Evolutionary conservation across 1,284 basidiomycete species (phyloP).

Genomic region (Ganoderma boninense): DNA sequence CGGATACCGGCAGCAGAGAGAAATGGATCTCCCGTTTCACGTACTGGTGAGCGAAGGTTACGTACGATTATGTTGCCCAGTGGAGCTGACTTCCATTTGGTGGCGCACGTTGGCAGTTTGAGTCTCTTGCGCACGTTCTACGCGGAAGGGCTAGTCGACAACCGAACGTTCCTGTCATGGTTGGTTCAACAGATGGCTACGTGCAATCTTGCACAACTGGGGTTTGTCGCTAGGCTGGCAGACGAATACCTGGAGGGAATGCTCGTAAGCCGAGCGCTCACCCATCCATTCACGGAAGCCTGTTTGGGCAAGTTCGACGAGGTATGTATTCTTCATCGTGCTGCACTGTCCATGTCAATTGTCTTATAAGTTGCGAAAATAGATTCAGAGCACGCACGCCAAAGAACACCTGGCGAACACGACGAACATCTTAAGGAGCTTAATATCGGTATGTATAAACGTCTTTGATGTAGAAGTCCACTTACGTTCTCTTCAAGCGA

Average conservation of each 20-base stretch:
- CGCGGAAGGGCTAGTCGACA: slow-evolving; percentile 84
- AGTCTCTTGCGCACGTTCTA: slow-evolving; percentile 83
- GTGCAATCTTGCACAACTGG: slow-evolving; percentile 87
- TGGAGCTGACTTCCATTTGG: neutral
- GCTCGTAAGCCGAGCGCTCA: slow-evolving; percentile 68
- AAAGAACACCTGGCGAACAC: slow-evolving; percentile 65
- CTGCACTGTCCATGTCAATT: neutral
- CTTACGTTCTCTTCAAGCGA: slow-evolving; percentile 51
- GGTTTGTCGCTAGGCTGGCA: slow-evolving; percentile 80
- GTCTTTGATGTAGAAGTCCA: neutral
- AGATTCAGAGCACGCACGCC: slow-evolving; percentile 45
- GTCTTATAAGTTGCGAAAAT: neutral
- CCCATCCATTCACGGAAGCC: slow-evolving; percentile 72
- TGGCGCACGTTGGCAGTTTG: slow-evolving; percentile 54
- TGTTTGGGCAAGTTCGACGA: slow-evolving; percentile 75
- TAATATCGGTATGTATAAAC: slow-evolving; percentile 61
- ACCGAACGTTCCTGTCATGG: slow-evolving; percentile 84
- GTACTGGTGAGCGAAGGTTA: slow-evolving; percentile 65
- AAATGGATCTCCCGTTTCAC: slow-evolving; percentile 85
- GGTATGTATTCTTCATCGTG: slow-evolving; percentile 49
- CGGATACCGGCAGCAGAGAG: slow-evolving; percentile 73
- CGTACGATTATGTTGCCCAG: slow-evolving; percentile 6
- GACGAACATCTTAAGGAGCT: slow-evolving; percentile 58
- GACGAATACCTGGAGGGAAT: slow-evolving; percentile 86
- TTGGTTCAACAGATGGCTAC: slow-evolving; percentile 79